Evolutionary conservation across 352 stramenopile genomes (phyloP).

Genomic region (Lagenidium sp.): DNA sequence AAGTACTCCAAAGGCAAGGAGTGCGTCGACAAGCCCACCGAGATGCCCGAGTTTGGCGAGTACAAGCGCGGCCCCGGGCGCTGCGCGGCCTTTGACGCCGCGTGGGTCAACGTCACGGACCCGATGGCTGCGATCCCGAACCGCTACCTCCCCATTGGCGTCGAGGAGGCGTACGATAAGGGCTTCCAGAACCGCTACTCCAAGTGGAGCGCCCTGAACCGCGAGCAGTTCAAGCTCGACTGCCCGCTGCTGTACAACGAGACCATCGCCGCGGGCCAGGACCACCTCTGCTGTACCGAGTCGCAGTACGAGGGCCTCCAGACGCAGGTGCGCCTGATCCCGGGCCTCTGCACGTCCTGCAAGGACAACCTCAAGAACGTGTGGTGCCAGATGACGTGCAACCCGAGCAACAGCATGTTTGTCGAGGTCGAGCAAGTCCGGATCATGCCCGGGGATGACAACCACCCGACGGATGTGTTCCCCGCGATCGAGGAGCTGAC

Average conservation of each 20-base stretch:
- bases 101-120: slow-evolving; percentile 35
- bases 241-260: slow-evolving; percentile 65
- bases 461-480: slow-evolving; percentile 40
- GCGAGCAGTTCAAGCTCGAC: slow-evolving; percentile 53
- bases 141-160: slow-evolving; percentile 58
- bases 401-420: slow-evolving; percentile 72
- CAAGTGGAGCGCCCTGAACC: slow-evolving; percentile 43
- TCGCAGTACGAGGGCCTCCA: slow-evolving; percentile 57
- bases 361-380: slow-evolving; percentile 70
- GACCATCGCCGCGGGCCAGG: slow-evolving; percentile 33
- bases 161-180: slow-evolving; percentile 36
- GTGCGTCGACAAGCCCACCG: slow-evolving; percentile 46
- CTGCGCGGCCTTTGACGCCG: slow-evolving; percentile 60
- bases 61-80: slow-evolving; percentile 37
- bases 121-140: slow-evolving; percentile 25
- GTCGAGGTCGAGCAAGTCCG: slow-evolving; percentile 61
- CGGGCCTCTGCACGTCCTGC: slow-evolving; percentile 49
- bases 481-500: slow-evolving; percentile 57
- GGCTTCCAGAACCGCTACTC: slow-evolving; percentile 71
- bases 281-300: slow-evolving; percentile 73
- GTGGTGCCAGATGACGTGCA: slow-evolving; percentile 76
- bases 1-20: slow-evolving; percentile 52
- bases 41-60: slow-evolving; percentile 31
- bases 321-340: slow-evolving; percentile 47
- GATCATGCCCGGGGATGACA: slow-evolving; percentile 38